Percentiles rank a stretch among this genome's conserved stretches.
These are phyloP conservation scores for Glarea lozoyensis DNA, from an alignment of 495 filamentous ascomycete genomes.

Conservation along the genomic window DNA sequence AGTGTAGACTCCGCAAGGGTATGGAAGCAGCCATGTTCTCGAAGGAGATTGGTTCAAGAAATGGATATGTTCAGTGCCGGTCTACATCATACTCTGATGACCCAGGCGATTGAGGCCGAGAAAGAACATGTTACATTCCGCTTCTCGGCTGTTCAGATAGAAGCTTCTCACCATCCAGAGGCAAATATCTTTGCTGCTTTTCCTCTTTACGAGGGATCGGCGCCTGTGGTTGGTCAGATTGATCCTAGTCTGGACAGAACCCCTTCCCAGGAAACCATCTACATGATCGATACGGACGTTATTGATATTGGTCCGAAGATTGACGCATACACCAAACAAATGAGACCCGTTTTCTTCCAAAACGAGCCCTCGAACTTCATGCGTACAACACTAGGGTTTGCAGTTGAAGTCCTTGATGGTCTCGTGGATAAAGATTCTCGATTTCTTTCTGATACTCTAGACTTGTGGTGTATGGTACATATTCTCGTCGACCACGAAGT, in stretches of 20 bases:
- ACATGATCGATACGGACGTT: conserved; percentile 54
- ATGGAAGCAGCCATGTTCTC: conserved; percentile 73
- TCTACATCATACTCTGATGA: too few species aligned
- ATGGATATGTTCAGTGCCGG: conserved; percentile 64
- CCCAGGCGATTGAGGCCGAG: conserved; percentile 56
- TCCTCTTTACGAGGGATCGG: conserved; percentile 37
- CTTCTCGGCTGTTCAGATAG: conserved; percentile 50
- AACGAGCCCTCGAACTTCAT: conserved; percentile 61
- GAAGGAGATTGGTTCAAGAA: conserved; percentile 64
- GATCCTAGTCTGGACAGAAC: conserved; percentile 17
- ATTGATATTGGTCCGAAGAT: conserved; percentile 61
- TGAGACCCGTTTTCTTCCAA: conserved; percentile 51
- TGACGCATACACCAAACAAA: conserved; percentile 61
- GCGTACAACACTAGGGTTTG: conserved; percentile 53
- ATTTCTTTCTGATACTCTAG: conserved; percentile 56
- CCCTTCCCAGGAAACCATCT: conserved; percentile 19
- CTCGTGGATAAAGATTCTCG: conserved; percentile 35
- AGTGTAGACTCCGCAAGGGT: conserved; percentile 69
- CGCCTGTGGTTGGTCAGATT: conserved; percentile 10
- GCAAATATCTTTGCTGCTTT: conserved; percentile 42
- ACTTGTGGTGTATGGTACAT: conserved; percentile 70
- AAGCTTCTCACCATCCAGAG: conserved; percentile 61
- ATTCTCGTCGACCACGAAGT: conserved; percentile 60
- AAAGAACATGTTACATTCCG: conserved; percentile 47
- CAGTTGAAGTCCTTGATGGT: conserved; percentile 35